phyloP scores from a whole-genome alignment of 352 stramenopile genomes.

The Globisporangium paddicum region DNA sequence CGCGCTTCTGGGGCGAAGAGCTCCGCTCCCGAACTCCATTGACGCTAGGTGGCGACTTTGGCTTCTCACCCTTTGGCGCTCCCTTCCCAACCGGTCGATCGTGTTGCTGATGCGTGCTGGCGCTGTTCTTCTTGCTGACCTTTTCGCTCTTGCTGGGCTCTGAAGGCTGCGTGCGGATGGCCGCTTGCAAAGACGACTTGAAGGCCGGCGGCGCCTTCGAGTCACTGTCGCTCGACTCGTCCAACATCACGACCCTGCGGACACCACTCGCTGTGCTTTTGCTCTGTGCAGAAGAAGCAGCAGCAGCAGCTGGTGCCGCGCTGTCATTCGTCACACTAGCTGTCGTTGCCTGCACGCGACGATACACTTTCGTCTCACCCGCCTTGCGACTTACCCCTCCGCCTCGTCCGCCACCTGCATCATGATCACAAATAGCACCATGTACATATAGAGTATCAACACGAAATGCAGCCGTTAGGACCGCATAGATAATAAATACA shows the following conservation, averaged over 20 bases:
- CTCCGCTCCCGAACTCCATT: slow-evolving; percentile 7
- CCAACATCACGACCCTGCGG: slow-evolving; percentile 12
- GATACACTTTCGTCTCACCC: slow-evolving; percentile 5
- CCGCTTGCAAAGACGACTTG: slow-evolving; percentile 45
- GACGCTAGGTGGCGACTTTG: background rate
- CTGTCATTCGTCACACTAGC: background rate
- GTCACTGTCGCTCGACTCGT: background rate
- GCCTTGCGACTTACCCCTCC: slow-evolving; percentile 7
- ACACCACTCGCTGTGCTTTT: background rate
- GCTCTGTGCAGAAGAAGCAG: background rate
- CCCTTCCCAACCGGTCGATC: background rate
- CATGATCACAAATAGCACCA: background rate
- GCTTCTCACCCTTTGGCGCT: background rate
- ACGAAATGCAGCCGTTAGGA: background rate
- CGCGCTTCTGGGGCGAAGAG: slow-evolving; percentile 16
- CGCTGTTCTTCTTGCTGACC: slow-evolving; percentile 5
- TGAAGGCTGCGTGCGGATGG: slow-evolving; percentile 13
- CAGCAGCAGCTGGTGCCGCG: background rate
- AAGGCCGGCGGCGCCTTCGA: slow-evolving; percentile 29
- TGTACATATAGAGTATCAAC: background rate
- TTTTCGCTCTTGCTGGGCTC: slow-evolving; percentile 5
- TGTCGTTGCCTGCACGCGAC: slow-evolving; percentile 6
- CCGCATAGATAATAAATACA: no score
- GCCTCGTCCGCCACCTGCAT: slow-evolving; percentile 15
- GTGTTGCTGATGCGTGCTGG: background rate